Evolutionary conservation across 2,329 filamentous ascomycete genomes (phyloP), one percentile per base, ranked within the genome.

Genomic region (Basipetospora chlamydospora): DNA sequence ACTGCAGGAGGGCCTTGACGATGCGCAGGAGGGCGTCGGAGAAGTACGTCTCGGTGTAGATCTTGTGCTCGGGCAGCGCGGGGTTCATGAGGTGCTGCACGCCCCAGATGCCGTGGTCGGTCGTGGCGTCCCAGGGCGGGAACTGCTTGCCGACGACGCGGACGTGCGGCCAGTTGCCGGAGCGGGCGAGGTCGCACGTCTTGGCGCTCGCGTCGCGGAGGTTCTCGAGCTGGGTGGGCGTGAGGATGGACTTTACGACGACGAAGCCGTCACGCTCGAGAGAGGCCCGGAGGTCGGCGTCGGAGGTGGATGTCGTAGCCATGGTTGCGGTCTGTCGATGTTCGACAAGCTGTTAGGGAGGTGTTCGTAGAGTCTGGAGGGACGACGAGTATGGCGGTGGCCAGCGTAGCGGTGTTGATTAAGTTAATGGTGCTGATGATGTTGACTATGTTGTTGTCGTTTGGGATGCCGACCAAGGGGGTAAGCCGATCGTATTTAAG

Each of bases 121-220:
- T 57, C 0, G 64, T 60, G 2, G 66, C 60, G 4, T 70, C 63
- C 85, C 85, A 93, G 0, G 86, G 86, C 1, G 85, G 86, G 59
- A 93, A 94, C 57, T 93, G 85, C 57, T 92, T 92, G 37, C 82
- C 82, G 3, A 90, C 71, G 1, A 82, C 88, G 44, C 85, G 80
- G 49, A 92, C 76, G 57, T 80, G 70, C 3, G 82, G 82, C 85
- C 85, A 94, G 43, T 66, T 50, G 26, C 84, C 84, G n/a, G 61
- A 47, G 43, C 81, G 74, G 28, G 81, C 79, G 28, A 73, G 60
- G 3, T 59, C 51, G 15, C 75, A 73, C n/a, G 71, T 68, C 39
- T 66, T 55, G 23, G 60, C 51, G 35, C 75, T 71, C 28, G 77
- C 77, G 37, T 53, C 50, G 47, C 76, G 78, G 43, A 88, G 73